Base-by-base conservation (phyloP, 768 basidiomycete genomes). In the Tulasnella sp. region DNA sequence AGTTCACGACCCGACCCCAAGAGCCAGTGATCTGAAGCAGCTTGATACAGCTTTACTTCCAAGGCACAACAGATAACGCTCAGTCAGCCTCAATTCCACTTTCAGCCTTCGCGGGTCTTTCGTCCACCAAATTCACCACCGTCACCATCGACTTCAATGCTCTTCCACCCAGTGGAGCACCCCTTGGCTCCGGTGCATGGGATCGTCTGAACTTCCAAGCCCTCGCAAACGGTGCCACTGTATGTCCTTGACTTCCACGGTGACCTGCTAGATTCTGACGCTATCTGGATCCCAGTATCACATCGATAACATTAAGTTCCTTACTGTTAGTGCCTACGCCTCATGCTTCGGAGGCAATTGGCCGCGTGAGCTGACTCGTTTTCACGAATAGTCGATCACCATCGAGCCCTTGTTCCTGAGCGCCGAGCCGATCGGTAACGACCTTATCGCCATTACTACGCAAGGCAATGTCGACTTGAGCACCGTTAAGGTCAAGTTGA, bases 131-230 rank as follows among this genome's bases (percentile, higher is more conserved):
- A 12, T 90, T 89, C 80, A 89, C 88, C 24, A 86, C 89, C 0
- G 84, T 90, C 60, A 81, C 88, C 64, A 86, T 90, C 64, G 86
- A 90, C 84, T 90, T 90, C 84, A 87, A 84, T 72, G 83, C 86
- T 79, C 85, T 90, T 37, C 83, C 83, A 18, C 89, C 89, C 31
- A 88, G 87, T 3, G 86, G 83, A 50, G 88, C 58, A 24, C 54
- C 76, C 64, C 22, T 40, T 87, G 86, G 85, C 20, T 83, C 83
- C 78, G 88, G 85, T 37, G 87, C 87, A 18, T 89, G 90, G 90
- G 88, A 90, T 80, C 88, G 89, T 80, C 85, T 90, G 73, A 88
- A 83, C 73, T 88, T 87, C 84, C 90, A 90, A 84, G 89, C 86
- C 18, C 86, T 87, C 40, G 87, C 78, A 20, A 87, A 88, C 81